Base-by-base conservation (phyloP, 345 rosid species). In the Melastoma malabathricum region DNA sequence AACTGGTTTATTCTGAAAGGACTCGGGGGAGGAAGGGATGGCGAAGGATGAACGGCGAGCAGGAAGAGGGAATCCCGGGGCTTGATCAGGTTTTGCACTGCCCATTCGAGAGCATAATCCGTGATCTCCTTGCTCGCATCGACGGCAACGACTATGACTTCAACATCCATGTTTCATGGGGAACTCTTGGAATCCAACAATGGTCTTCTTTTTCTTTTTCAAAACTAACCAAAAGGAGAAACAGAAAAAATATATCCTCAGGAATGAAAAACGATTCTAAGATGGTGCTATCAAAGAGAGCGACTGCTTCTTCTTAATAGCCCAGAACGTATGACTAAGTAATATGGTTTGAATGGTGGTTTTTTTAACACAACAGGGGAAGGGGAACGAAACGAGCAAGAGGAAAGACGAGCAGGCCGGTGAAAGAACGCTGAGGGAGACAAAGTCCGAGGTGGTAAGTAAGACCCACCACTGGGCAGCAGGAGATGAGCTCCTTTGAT, bases 91-190 rank as follows among this genome's bases (percentile, higher is more conserved):
- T 69, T 66, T 6, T 43, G 39, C 18, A 60, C 72, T 0, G 69
- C 64, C 78, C 78, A 73, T 46, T 66, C 63, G 0, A 73, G 50
- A 22, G 70, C 68, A 66, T 58, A 47, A 47, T 60, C 68, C 2
- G 68, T 58, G 41, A 66, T 69, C 47, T 66, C 75, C 48, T 66
- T 64, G 15, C 63, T 64, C 0, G 75, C 70, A 56, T 73, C 75
- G 16, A 69, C 60, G 5, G 67, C 75, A 34, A 73, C 75, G 15
- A 73, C 50, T 55, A 73, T 52, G 52, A 69, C 67, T 58, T 58
- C 65, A 3, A 61, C 52, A 8, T 59, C 70, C 77, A 68, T 68
- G 53, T 51, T 44, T 22, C 31, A 13, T 47, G 17, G 13, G 13
- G 47, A 39, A 2, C 6, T 31, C 27, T 38, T 55, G 38, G 38